Conservation (phyloP, 495 filamentous ascomycete genomes). For the Lasiosphaeria miniovina region DNA sequence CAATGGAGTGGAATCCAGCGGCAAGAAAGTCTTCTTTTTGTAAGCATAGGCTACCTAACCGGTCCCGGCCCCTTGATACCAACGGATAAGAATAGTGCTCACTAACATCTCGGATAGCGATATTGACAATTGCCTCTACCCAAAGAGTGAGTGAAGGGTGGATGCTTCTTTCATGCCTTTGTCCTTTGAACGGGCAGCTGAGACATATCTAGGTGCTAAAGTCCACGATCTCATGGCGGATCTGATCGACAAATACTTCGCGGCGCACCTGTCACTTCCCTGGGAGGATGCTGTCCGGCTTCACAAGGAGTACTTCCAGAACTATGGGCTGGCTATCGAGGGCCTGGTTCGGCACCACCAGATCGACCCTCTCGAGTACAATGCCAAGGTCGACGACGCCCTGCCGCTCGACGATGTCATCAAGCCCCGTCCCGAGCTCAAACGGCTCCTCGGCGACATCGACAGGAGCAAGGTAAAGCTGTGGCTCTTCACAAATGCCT, state of each 20-base stretch:
- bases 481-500: constrained; percentile 97
- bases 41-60: constrained; percentile 20
- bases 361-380: constrained; percentile 94
- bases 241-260: constrained; percentile 79
- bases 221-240: constrained; percentile 73
- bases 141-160: constrained; percentile 49
- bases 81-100: background rate
- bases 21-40: constrained; percentile 47
- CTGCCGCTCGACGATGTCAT: constrained; percentile 84
- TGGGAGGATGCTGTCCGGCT: constrained; percentile 73
- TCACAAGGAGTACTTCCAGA: constrained; percentile 87
- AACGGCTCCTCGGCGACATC: constrained; percentile 72
- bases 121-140: constrained; percentile 93
- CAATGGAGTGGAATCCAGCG: constrained; percentile 4
- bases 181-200: background rate
- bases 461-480: constrained; percentile 75
- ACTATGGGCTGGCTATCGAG: constrained; percentile 95
- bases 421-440: constrained; percentile 68
- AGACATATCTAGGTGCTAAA: constrained; percentile 50
- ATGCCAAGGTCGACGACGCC: constrained; percentile 90
- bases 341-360: constrained; percentile 91
- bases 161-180: background rate
- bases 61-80: too few relatives aligned
- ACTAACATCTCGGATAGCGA: constrained; percentile 47
- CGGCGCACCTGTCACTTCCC: constrained; percentile 67